These are phyloP conservation scores for Aureococcus anophagefferens DNA, from an alignment of 108 stramenopile species.

Conservation along the genomic window DNA sequence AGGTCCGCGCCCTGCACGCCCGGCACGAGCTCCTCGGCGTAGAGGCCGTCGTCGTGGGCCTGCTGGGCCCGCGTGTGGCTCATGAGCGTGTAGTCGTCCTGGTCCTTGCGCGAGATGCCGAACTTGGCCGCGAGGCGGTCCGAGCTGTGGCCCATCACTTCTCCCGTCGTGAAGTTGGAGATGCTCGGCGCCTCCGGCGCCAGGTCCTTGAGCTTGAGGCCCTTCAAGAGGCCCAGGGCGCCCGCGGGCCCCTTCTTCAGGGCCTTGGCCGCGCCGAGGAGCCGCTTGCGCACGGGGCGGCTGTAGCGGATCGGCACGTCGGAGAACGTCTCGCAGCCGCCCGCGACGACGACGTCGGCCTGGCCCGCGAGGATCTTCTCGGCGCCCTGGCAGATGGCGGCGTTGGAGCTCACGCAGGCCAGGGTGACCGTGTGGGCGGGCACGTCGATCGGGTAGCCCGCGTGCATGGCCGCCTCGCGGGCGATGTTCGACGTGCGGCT, in stretches of 20 bases:
- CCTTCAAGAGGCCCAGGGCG: slow-evolving; percentile 64
- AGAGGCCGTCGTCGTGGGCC: slow-evolving; percentile 84
- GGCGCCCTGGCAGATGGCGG: slow-evolving; percentile 81
- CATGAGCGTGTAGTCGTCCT: slow-evolving; percentile 87
- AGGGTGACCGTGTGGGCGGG: slow-evolving; percentile 84
- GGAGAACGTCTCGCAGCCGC: slow-evolving; percentile 87
- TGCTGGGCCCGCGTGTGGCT: slow-evolving; percentile 74
- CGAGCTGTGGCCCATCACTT: slow-evolving; percentile 94
- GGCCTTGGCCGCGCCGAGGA: slow-evolving; percentile 81
- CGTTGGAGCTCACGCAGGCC: slow-evolving; percentile 92
- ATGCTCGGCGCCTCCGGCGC: slow-evolving; percentile 91
- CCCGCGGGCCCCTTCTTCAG: slow-evolving; percentile 77
- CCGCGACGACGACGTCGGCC: slow-evolving; percentile 82
- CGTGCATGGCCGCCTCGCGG: slow-evolving; percentile 78
- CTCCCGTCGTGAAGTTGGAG: slow-evolving; percentile 96
- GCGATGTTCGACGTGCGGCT: slow-evolving; percentile 89
- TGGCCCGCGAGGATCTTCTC: slow-evolving; percentile 84
- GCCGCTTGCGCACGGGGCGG: slow-evolving; percentile 66
- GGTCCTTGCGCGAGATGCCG: slow-evolving; percentile 79
- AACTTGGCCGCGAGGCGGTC: slow-evolving; percentile 89
- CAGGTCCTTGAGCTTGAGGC: slow-evolving; percentile 76
- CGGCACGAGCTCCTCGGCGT: slow-evolving; percentile 78
- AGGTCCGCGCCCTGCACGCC: slow-evolving; percentile 72
- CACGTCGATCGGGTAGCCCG: slow-evolving; percentile 75
- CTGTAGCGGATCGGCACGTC: slow-evolving; percentile 92